Base-by-base conservation (phyloP, 176 grass and related monocot species). In the Carex myosuroides region DNA sequence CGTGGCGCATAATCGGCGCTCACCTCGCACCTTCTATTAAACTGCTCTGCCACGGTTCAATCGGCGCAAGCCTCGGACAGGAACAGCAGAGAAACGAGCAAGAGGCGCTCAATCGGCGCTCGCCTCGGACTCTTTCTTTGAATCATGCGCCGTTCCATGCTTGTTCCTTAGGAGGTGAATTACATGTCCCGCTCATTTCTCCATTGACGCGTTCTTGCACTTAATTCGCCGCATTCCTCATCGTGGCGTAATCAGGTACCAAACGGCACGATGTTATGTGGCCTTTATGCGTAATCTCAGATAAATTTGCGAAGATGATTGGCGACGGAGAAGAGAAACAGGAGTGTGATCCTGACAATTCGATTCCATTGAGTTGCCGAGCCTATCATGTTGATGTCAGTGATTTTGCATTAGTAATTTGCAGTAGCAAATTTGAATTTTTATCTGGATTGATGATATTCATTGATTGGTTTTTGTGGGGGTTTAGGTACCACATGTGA, bases 401-500 rank as follows among this genome's bases (percentile, higher is more conserved):
- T 61, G 29, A 20, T n/a, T 55, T 53, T 32, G 3, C 17, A 20
- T 82, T 82, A 1, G 61, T 50, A 50, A 67, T 82, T 82, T 66
- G n/a, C 5, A 64, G 32, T 81, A 1, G 1, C 0, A 53, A 11
- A 17, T 44, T 41, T 29, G 14, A 60, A 20, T 81, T 29, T 62
- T 54, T 59, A 24, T 10, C 13, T 62, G 39, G 21, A 1, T 3
- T 42, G 1, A 21, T 60, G 13, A 46, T 55, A 10, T 9, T 59
- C 84, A 70, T 87, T 72, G 9, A 80, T 81, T 5, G 21, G 65
- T 58, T 87, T 29, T 14, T 84, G 60, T 17, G 32, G 32, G 66
- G 8, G 62, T 62, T 18, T 74, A 99, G 96, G 96, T 99, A 21
- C 96, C 93, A 52, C 96, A 95, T 81, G 93, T 99, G 71, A 90